Conservation (phyloP, 306 rosid species). For the cucumber (Cucumis sativus) region DNA sequence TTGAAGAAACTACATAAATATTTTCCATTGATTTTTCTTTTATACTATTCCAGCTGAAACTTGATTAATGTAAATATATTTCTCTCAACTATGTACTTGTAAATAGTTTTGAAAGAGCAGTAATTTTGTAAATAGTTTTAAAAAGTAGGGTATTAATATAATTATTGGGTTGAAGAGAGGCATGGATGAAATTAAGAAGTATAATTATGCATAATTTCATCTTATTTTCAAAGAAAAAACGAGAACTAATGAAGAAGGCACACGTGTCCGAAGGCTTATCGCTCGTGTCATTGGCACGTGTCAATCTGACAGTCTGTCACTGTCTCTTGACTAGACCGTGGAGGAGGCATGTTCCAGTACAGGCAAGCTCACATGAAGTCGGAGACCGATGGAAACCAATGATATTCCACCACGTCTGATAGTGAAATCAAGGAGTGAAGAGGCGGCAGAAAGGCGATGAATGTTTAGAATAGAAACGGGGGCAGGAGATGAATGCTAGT, state of each 20-base stretch:
- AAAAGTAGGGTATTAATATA: no score
- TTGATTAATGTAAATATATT: no score
- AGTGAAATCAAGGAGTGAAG: not conserved
- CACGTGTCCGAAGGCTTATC: constrained; percentile 18
- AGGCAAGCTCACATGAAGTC: not conserved
- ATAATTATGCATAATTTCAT: no score
- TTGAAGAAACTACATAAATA: no score
- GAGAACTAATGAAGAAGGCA: not conserved
- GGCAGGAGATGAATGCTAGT: not conserved
- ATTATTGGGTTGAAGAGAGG: no score
- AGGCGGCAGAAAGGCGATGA: not conserved
- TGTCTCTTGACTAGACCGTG: constrained; percentile 9
- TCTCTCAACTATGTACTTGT: no score
- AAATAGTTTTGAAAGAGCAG: no score
- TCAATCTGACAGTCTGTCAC: constrained; percentile 25
- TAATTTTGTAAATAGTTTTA: no score
- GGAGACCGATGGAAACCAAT: not conserved
- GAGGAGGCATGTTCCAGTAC: not conserved
- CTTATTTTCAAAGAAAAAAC: not conserved
- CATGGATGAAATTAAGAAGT: no score
- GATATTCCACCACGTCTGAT: not conserved
- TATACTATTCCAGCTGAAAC: no score
- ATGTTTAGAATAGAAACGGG: not conserved
- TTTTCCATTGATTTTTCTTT: no score
- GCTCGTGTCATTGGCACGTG: constrained; percentile 27